Evolutionary conservation across 257 asterid genomes (phyloP).

Genomic region (Apocynum venetum): DNA sequence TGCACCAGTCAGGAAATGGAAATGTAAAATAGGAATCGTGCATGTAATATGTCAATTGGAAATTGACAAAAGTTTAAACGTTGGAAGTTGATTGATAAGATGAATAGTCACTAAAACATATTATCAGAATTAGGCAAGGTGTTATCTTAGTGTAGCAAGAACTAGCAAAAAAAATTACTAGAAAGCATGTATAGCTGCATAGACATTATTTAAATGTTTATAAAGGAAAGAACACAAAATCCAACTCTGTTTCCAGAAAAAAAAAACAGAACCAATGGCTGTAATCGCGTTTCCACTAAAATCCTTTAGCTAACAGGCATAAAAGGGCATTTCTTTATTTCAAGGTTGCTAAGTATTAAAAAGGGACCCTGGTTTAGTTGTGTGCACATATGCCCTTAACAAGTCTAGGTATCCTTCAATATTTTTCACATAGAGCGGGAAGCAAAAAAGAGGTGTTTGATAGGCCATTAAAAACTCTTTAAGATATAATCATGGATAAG

Average conservation of each 20-base stretch:
- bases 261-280: background rate
- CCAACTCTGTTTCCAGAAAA: background rate
- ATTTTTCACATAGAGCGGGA: background rate
- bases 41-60: slow-evolving; percentile 1
- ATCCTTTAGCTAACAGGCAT: background rate
- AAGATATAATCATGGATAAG: background rate
- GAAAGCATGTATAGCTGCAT: too few relatives aligned
- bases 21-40: background rate
- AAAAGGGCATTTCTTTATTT: background rate
- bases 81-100: background rate
- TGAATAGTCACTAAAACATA: background rate
- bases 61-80: background rate
- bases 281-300: background rate
- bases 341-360: background rate
- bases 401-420: background rate
- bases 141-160: background rate
- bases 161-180: too few relatives aligned
- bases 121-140: background rate
- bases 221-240: background rate
- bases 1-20: background rate
- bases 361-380: background rate
- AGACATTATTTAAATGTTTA: background rate
- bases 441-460: background rate
- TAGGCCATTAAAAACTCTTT: background rate
- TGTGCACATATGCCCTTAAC: background rate